Evolutionary conservation across 2,329 filamentous ascomycete species (phyloP).

Genomic region (Stachybotrys chartarum): DNA sequence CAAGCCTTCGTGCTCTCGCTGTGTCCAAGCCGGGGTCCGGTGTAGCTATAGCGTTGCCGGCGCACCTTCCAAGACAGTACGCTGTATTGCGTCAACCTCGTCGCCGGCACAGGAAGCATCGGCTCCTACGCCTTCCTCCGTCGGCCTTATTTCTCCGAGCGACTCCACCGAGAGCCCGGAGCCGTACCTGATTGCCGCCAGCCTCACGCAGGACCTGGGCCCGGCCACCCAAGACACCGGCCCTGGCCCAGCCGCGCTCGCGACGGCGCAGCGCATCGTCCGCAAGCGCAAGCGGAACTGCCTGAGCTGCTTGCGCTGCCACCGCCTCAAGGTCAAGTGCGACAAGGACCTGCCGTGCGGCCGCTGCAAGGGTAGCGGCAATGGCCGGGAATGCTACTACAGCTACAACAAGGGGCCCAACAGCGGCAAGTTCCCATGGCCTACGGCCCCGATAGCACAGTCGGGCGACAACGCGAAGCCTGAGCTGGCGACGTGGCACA

Average conservation of each 20-base stretch:
- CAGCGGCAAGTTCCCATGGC: slow-evolving; percentile 24
- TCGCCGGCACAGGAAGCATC: slow-evolving; percentile 10
- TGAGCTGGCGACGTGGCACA: slow-evolving; percentile 22
- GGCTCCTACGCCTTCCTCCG: slow-evolving; percentile 6
- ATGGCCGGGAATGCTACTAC: slow-evolving; percentile 27
- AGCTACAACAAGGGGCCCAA: slow-evolving; percentile 28
- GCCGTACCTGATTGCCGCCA: slow-evolving; percentile 6
- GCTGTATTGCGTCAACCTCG: slow-evolving; percentile 6
- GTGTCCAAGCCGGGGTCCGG: slow-evolving; percentile 21
- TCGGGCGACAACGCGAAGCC: slow-evolving; percentile 17
- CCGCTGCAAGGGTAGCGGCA: slow-evolving; percentile 24
- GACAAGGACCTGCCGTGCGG: slow-evolving; percentile 28
- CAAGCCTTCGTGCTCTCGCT: slow-evolving; percentile 26
- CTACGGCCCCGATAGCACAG: slow-evolving; percentile 13
- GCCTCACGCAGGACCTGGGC: slow-evolving; percentile 3
- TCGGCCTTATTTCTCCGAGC: slow-evolving; percentile 20
- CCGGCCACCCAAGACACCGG: slow-evolving; percentile 1
- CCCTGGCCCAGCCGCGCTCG: neutral
- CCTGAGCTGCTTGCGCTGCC: slow-evolving; percentile 26
- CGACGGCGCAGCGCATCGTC: slow-evolving; percentile 15
- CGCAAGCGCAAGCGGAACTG: slow-evolving; percentile 28
- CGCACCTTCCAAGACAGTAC: slow-evolving; percentile 7
- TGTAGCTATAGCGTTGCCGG: slow-evolving; percentile 22
- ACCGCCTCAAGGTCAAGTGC: slow-evolving; percentile 29
- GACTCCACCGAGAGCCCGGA: slow-evolving; percentile 20